Conservation (phyloP, 2,329 filamentous ascomycete genomes). For the Colletotrichum camelliae region DNA sequence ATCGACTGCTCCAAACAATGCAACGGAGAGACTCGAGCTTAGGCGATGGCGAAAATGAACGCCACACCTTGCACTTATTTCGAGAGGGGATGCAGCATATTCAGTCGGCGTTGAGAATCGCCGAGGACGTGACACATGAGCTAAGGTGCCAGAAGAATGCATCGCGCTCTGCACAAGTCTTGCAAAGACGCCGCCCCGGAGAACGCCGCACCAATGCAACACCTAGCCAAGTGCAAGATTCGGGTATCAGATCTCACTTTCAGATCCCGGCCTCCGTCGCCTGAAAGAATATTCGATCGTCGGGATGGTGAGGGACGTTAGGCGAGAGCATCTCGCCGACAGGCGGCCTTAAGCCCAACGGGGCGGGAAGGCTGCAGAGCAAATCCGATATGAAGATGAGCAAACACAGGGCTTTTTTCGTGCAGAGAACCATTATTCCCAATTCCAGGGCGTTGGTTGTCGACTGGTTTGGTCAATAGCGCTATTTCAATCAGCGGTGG, state of each 20-base stretch:
- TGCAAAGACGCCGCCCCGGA: neutral
- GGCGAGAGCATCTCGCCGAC: neutral
- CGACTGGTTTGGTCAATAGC: neutral
- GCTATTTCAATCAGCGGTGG: neutral
- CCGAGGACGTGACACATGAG: neutral
- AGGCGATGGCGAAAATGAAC: neutral
- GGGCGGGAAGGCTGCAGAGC: neutral
- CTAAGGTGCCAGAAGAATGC: neutral
- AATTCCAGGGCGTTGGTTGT: neutral
- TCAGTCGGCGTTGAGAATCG: neutral
- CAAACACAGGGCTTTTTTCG: neutral
- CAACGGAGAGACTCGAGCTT: neutral
- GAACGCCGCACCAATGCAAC: neutral
- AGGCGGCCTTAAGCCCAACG: neutral
- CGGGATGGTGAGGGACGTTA: neutral
- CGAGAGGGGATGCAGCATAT: neutral
- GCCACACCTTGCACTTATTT: neutral
- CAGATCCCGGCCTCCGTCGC: neutral
- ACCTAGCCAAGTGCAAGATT: neutral
- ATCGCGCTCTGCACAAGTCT: neutral
- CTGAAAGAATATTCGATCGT: neutral
- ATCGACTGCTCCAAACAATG: neutral
- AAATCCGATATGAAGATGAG: neutral
- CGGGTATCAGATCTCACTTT: conserved; percentile 3
- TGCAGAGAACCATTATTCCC: neutral